These are phyloP conservation scores for Arthrocladium fulminans DNA, from an alignment of 2,329 filamentous ascomycete species.

Conservation along the genomic window DNA sequence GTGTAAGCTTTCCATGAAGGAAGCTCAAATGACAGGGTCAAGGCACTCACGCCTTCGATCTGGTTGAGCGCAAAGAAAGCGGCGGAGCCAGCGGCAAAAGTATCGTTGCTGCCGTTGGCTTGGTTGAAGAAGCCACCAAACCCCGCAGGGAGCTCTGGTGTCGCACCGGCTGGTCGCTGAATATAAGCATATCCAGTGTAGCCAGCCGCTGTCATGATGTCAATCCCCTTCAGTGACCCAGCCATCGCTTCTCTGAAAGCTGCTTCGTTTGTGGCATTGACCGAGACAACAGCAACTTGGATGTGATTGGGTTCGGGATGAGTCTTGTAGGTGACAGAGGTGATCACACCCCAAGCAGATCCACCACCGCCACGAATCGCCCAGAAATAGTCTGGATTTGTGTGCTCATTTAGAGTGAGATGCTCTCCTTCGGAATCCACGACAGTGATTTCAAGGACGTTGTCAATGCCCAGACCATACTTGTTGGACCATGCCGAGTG, in stretches of 20 bases:
- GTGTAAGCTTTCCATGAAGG: slow-evolving; percentile 26
- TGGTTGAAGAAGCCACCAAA: slow-evolving; percentile 28
- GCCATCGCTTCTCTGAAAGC: slow-evolving; percentile 20
- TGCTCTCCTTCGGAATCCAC: slow-evolving; percentile 19
- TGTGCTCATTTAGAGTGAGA: slow-evolving; percentile 22
- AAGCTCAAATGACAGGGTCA: slow-evolving; percentile 20
- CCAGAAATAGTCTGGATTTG: slow-evolving; percentile 24
- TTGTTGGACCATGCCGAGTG: slow-evolving; percentile 24
- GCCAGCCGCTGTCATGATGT: slow-evolving; percentile 24
- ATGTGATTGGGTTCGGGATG: slow-evolving; percentile 26
- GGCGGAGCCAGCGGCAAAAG: slow-evolving; percentile 17
- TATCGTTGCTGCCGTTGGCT: slow-evolving; percentile 25
- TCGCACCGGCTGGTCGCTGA: neutral
- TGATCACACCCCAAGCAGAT: slow-evolving; percentile 23
- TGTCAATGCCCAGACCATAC: slow-evolving; percentile 25
- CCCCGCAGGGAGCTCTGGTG: slow-evolving; percentile 9
- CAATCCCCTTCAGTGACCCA: slow-evolving; percentile 20
- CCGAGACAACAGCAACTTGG: slow-evolving; percentile 23
- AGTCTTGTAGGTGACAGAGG: slow-evolving; percentile 22
- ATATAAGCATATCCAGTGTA: slow-evolving; percentile 26
- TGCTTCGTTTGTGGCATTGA: slow-evolving; percentile 22
- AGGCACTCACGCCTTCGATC: slow-evolving; percentile 18
- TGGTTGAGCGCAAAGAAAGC: slow-evolving; percentile 20
- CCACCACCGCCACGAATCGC: slow-evolving; percentile 25
- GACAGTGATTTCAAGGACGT: slow-evolving; percentile 22